phyloP scores from a whole-genome alignment of 192 early-diverging fungal species.

The Linnemannia exigua region DNA sequence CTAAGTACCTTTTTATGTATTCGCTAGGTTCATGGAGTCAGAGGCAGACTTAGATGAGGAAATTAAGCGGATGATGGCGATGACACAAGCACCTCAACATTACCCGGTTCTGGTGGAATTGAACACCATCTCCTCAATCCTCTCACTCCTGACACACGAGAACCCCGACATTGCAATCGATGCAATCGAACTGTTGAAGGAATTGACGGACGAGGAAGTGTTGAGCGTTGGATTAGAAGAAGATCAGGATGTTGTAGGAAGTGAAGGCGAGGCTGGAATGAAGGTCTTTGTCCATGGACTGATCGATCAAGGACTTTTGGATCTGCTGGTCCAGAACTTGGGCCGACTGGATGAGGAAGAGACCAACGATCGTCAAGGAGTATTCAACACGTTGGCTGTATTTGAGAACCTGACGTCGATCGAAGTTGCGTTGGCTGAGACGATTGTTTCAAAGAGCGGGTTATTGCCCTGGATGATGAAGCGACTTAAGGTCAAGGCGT shows the following conservation, averaged over 20 bases:
- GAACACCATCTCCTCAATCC: conserved; percentile 71
- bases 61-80: conserved; percentile 79
- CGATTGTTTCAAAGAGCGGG: conserved; percentile 72
- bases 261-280: conserved; percentile 67
- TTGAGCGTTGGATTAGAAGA: conserved; percentile 67
- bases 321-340: conserved; percentile 86
- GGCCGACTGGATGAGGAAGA: conserved; percentile 81
- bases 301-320: conserved; percentile 77
- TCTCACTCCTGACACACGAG: conserved; percentile 89
- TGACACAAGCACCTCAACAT: conserved; percentile 86
- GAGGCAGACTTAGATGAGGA: conserved; percentile 96
- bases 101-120: conserved; percentile 83
- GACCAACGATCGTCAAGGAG: conserved; percentile 85
- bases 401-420: conserved; percentile 91
- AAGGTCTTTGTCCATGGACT: conserved; percentile 78
- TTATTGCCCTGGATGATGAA: conserved; percentile 83
- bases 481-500: conserved; percentile 70
- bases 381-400: conserved; percentile 87
- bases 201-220: conserved; percentile 93
- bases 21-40: conserved; percentile 88
- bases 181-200: conserved; percentile 88
- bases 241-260: conserved; percentile 69
- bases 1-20: neutral
- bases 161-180: conserved; percentile 94
- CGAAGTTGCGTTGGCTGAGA: conserved; percentile 75